Percentiles rank a stretch among this genome's conserved stretches.
Conservation (phyloP, 441 rosid genomes). For the Pelargonium australe region DNA sequence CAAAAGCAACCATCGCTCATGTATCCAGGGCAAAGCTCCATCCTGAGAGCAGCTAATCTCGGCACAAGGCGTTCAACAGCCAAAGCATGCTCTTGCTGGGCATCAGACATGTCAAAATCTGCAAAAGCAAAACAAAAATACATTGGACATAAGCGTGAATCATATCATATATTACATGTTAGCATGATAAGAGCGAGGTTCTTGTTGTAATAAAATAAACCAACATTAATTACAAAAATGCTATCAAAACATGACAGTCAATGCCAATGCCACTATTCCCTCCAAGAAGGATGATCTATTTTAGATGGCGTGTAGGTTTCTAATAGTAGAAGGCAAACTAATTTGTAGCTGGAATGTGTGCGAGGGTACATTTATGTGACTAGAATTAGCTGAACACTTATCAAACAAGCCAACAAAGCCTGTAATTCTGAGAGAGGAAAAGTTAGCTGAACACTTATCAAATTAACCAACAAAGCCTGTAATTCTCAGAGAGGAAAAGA, state of each 20-base stretch:
- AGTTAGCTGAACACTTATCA: background rate
- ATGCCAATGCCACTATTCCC: background rate
- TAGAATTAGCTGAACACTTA: background rate
- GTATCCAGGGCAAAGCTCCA: slow-evolving; percentile 28
- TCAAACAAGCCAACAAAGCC: background rate
- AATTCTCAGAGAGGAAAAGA: background rate
- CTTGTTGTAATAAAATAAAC: background rate
- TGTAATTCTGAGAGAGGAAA: background rate
- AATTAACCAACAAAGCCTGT: background rate
- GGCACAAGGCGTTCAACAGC: slow-evolving; percentile 51
- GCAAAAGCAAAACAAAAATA: slow-evolving; percentile 17
- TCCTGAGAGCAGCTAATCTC: slow-evolving; percentile 41
- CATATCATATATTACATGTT: background rate
- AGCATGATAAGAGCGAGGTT: background rate
- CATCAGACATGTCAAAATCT: slow-evolving; percentile 57
- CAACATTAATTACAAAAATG: background rate
- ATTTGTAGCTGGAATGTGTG: background rate
- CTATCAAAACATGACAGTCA: background rate
- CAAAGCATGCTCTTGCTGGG: slow-evolving; percentile 50
- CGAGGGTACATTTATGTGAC: background rate
- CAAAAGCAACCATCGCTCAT: slow-evolving; percentile 50
- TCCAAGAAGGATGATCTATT: background rate
- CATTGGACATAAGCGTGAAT: background rate
- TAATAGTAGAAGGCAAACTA: background rate
- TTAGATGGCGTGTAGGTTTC: slow-evolving; percentile 1